These are phyloP conservation scores for Ascochyta fabae DNA, from an alignment of 2,329 filamentous ascomycete genomes.

Conservation along the genomic window DNA sequence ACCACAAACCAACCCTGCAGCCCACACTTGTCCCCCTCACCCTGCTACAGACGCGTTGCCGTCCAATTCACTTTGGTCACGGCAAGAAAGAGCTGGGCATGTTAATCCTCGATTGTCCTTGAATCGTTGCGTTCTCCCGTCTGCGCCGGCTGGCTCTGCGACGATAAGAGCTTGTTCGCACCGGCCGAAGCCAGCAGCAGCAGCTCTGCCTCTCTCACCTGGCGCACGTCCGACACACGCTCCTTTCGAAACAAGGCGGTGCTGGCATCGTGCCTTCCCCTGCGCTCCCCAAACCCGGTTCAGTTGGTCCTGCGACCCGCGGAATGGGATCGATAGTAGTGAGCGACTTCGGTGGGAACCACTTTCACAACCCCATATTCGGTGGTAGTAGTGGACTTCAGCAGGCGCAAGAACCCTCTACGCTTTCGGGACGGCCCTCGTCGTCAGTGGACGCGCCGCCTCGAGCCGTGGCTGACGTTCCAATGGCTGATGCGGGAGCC, in stretches of 20 bases:
- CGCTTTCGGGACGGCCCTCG: constrained; percentile 44
- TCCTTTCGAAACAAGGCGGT: constrained; percentile 20
- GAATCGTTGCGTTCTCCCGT: constrained; percentile 21
- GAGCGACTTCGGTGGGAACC: constrained; percentile 76
- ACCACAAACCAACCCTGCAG: constrained; percentile 26
- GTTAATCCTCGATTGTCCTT: constrained; percentile 19
- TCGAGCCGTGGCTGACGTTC: constrained; percentile 42
- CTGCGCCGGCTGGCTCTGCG: constrained; percentile 23
- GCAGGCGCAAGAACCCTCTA: constrained; percentile 45
- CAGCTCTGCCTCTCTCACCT: constrained; percentile 21
- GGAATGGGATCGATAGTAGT: constrained; percentile 68
- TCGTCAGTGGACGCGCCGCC: constrained; percentile 37
- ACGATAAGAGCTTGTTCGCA: constrained; percentile 36
- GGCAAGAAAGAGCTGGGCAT: constrained; percentile 42
- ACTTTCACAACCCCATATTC: constrained; percentile 75
- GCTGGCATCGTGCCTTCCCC: constrained; percentile 22
- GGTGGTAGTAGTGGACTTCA: constrained; percentile 56
- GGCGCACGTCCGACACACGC: constrained; percentile 22
- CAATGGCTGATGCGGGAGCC: constrained; percentile 49
- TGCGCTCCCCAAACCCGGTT: constrained; percentile 8
- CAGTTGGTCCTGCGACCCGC: constrained; percentile 35
- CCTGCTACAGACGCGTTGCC: constrained; percentile 36
- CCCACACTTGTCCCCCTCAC: constrained; percentile 17
- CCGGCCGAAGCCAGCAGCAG: constrained; percentile 21
- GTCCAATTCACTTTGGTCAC: constrained; percentile 56